These are phyloP conservation scores for Raddia guianensis DNA, from an alignment of 176 grass and related monocot genomes.

Conservation along the genomic window DNA sequence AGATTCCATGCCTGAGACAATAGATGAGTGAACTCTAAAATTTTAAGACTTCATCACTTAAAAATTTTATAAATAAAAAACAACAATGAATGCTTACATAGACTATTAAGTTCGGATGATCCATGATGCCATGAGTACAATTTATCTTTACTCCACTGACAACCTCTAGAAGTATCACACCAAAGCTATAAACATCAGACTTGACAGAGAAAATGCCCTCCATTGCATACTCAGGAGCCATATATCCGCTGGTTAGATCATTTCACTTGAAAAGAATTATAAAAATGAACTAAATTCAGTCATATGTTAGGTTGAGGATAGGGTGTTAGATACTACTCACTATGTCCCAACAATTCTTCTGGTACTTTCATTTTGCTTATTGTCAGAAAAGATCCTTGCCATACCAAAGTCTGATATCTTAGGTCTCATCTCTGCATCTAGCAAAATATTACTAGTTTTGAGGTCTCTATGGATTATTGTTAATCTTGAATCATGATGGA, in stretches of 20 bases:
- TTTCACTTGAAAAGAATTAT: background rate
- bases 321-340: slow-evolving; percentile 15
- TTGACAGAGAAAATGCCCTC: slow-evolving; percentile 55
- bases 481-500: slow-evolving; percentile 60
- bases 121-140: background rate
- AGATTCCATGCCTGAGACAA: slow-evolving; percentile 47
- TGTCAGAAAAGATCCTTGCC: slow-evolving; percentile 52
- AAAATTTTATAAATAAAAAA: background rate
- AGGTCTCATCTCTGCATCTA: slow-evolving; percentile 49
- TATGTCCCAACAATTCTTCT: slow-evolving; percentile 50
- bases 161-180: slow-evolving; percentile 51
- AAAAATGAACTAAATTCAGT: background rate
- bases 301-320: background rate
- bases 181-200: slow-evolving; percentile 61
- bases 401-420: slow-evolving; percentile 62
- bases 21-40: background rate
- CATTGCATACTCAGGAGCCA: slow-evolving; percentile 71
- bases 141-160: slow-evolving; percentile 51
- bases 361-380: slow-evolving; percentile 45
- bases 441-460: slow-evolving; percentile 47
- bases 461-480: slow-evolving; percentile 56
- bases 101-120: slow-evolving; percentile 47
- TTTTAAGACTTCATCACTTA: background rate
- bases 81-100: slow-evolving; percentile 37
- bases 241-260: slow-evolving; percentile 43